These are phyloP conservation scores for Penicillium sp. DNA, from an alignment of 2,329 filamentous ascomycete genomes.

Conservation along the genomic window DNA sequence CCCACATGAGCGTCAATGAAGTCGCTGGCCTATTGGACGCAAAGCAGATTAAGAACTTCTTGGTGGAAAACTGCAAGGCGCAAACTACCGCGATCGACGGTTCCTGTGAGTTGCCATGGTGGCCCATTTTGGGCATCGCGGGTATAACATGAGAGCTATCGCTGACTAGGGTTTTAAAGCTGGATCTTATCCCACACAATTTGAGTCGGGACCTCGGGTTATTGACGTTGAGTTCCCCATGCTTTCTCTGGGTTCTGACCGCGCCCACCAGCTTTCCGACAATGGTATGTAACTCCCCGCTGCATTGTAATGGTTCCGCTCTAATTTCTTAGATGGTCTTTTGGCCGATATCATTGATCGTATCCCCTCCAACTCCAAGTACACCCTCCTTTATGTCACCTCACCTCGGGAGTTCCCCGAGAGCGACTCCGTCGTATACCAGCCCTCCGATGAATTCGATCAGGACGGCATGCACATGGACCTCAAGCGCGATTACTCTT, in stretches of 20 bases:
- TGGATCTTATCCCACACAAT: conserved; percentile 40
- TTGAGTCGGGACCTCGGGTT: conserved; percentile 42
- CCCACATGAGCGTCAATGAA: conserved; percentile 53
- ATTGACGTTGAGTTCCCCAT: conserved; percentile 48
- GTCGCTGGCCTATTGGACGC: conserved; percentile 53
- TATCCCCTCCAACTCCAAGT: conserved; percentile 55
- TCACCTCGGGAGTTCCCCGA: conserved; percentile 51
- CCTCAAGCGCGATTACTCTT: conserved; percentile 65
- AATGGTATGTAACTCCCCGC: conserved; percentile 38
- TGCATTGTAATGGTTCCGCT: not conserved
- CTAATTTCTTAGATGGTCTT: conserved; percentile 43
- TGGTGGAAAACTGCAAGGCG: conserved; percentile 52
- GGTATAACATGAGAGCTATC: not conserved
- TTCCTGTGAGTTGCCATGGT: conserved; percentile 35
- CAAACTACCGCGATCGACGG: conserved; percentile 45
- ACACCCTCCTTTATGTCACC: conserved; percentile 76
- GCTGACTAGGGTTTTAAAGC: conserved; percentile 31
- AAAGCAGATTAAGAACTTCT: conserved; percentile 40
- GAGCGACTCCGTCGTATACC: conserved; percentile 53
- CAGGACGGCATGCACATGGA: conserved; percentile 67
- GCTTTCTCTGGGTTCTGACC: conserved; percentile 36
- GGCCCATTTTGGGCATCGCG: not conserved
- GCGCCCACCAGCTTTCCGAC: conserved; percentile 42
- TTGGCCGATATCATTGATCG: conserved; percentile 49
- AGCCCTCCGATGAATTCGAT: conserved; percentile 58